Evolutionary conservation across 345 rosid species (phyloP).

Genomic region (Syzygium jambos): DNA sequence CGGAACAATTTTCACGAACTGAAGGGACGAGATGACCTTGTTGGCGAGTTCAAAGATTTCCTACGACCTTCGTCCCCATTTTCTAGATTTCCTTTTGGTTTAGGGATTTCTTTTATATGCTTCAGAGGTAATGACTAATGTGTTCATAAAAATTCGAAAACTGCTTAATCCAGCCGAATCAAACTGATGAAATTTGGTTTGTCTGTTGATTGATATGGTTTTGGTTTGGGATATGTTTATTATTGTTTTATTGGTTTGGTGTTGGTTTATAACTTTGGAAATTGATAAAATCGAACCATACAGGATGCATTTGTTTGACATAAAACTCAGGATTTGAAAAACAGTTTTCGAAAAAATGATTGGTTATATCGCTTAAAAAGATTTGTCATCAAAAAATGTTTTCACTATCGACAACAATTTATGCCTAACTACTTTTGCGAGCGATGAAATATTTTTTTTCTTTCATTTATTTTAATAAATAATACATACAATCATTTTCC

Average conservation of each 20-base stretch:
- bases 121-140: neutral
- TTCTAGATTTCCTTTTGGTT: neutral
- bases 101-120: neutral
- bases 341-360: no score
- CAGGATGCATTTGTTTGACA: no score
- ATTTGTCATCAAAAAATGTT: no score
- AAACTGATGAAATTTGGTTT: neutral
- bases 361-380: no score
- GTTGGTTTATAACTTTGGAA: neutral
- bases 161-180: accelerated
- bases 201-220: neutral
- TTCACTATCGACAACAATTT: no score
- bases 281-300: neutral
- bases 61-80: neutral
- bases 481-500: no score
- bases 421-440: no score
- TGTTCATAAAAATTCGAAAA: neutral
- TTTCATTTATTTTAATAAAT: neutral
- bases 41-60: neutral
- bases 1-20: neutral
- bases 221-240: neutral
- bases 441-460: neutral
- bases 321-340: no score
- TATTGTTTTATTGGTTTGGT: neutral
- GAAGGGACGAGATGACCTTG: neutral